These are phyloP conservation scores for Blastobotrys illinoisensis DNA, from an alignment of 1,139 yeast species.

Conservation along the genomic window DNA sequence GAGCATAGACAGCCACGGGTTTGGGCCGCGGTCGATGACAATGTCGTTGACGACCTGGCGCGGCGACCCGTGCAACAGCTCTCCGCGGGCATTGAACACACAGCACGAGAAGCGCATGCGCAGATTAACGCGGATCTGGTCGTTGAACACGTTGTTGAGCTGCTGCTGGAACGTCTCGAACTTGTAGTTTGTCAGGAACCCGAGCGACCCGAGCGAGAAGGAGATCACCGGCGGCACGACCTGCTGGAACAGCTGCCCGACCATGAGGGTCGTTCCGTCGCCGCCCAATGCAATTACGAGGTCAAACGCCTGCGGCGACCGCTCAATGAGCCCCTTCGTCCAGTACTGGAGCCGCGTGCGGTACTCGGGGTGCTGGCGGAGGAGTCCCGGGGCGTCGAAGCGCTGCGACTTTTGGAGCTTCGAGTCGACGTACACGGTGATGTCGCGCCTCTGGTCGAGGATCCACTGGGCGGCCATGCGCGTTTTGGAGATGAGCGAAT, in stretches of 20 bases:
- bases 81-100: conserved; percentile 43
- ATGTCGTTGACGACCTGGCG: conserved; percentile 62
- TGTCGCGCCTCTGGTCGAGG: conserved; percentile 37
- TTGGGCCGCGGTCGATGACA: conserved; percentile 83
- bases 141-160: conserved; percentile 51
- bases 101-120: conserved; percentile 79
- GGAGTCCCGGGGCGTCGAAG: conserved; percentile 47
- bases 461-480: conserved; percentile 78
- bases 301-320: conserved; percentile 60
- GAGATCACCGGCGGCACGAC: conserved; percentile 70
- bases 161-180: conserved; percentile 47
- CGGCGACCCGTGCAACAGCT: conserved; percentile 25
- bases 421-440: conserved; percentile 65
- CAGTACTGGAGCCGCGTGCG: conserved; percentile 52
- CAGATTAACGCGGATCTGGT: conserved; percentile 71
- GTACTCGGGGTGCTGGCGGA: conserved; percentile 25
- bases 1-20: conserved; percentile 78
- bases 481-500: conserved; percentile 65
- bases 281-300: conserved; percentile 80
- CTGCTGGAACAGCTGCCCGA: conserved; percentile 69
- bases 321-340: conserved; percentile 53
- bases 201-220: conserved; percentile 74
- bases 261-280: conserved; percentile 83
- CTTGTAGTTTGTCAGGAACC: conserved; percentile 59
- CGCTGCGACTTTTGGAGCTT: conserved; percentile 56